Conservation (phyloP, 768 basidiomycete species). For the Boletus barrowsii region DNA sequence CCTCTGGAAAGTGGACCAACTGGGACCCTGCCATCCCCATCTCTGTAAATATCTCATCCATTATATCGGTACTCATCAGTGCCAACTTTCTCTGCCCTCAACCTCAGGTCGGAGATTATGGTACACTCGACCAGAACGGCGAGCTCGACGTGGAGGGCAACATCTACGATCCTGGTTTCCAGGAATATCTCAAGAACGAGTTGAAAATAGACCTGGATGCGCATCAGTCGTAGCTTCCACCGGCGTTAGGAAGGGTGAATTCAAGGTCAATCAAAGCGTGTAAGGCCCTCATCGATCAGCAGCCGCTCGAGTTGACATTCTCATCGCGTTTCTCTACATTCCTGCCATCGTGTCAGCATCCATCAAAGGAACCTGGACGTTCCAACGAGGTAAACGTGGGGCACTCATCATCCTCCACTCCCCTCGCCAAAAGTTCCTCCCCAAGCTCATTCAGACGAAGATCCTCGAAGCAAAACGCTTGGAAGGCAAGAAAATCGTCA, state of each 20-base stretch:
- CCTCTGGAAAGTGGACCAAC: constrained; percentile 30
- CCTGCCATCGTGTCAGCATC: constrained; percentile 22
- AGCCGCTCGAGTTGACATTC: too few species aligned
- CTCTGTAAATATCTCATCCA: constrained; percentile 9
- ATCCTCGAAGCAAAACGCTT: constrained; percentile 10
- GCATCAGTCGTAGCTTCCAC: constrained; percentile 15
- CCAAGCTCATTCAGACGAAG: constrained; percentile 12
- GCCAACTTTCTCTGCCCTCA: neutral
- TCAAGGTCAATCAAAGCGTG: constrained; percentile 7
- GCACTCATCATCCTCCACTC: constrained; percentile 28
- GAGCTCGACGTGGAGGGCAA: constrained; percentile 18
- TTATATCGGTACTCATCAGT: neutral
- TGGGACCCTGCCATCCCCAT: constrained; percentile 32
- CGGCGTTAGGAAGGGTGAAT: constrained; percentile 13
- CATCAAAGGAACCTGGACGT: constrained; percentile 30
- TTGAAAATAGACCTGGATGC: neutral
- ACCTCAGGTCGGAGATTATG: constrained; percentile 30
- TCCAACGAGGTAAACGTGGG: constrained; percentile 19
- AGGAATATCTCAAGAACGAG: neutral
- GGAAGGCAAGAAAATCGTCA: constrained; percentile 25
- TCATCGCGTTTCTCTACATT: neutral
- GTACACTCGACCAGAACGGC: constrained; percentile 18
- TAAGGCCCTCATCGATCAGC: neutral
- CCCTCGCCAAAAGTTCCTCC: constrained; percentile 23
- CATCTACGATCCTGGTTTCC: constrained; percentile 21